Conservation (phyloP, 352 stramenopile genomes). For the Peronospora tabacina region DNA sequence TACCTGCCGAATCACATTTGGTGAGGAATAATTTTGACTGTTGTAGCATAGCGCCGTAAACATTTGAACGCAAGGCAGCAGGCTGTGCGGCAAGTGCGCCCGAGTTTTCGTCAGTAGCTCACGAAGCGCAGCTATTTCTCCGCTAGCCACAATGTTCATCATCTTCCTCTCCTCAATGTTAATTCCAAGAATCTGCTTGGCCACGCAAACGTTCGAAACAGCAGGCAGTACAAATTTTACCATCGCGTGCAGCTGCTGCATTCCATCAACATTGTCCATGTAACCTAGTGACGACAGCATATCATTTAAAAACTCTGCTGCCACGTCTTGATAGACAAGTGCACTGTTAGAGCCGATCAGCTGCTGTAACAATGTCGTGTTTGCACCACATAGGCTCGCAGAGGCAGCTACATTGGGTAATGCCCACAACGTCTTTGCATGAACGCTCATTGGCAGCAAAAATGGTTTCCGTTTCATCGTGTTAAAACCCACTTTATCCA, state of each 20-base stretch:
- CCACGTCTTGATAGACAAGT: constrained; percentile 43
- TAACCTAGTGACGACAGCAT: constrained; percentile 47
- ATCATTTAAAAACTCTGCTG: constrained; percentile 51
- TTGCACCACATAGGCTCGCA: constrained; percentile 5
- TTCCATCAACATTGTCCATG: constrained; percentile 36
- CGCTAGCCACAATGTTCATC: constrained; percentile 5
- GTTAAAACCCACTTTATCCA: constrained; percentile 20
- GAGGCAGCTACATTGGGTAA: constrained; percentile 23
- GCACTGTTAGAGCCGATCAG: constrained; percentile 7
- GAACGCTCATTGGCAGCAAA: constrained; percentile 23
- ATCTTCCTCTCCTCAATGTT: constrained; percentile 14
- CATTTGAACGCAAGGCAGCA: constrained; percentile 42
- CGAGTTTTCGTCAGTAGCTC: constrained; percentile 32
- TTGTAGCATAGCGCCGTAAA: constrained; percentile 45
- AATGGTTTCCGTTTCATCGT: constrained; percentile 12
- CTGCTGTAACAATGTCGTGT: constrained; percentile 1
- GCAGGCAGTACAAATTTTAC: constrained; percentile 51
- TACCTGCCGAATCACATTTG: constrained; percentile 35
- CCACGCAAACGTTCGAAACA: constrained; percentile 35
- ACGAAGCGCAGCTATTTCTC: constrained; percentile 11
- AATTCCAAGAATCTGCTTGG: constrained; percentile 29
- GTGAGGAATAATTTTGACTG: constrained; percentile 18
- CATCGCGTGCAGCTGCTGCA: constrained; percentile 52
- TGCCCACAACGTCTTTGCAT: constrained; percentile 27
- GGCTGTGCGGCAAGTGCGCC: constrained; percentile 29